These are phyloP conservation scores for Polyplosphaeria fusca DNA, from an alignment of 495 filamentous ascomycete genomes.

Conservation along the genomic window DNA sequence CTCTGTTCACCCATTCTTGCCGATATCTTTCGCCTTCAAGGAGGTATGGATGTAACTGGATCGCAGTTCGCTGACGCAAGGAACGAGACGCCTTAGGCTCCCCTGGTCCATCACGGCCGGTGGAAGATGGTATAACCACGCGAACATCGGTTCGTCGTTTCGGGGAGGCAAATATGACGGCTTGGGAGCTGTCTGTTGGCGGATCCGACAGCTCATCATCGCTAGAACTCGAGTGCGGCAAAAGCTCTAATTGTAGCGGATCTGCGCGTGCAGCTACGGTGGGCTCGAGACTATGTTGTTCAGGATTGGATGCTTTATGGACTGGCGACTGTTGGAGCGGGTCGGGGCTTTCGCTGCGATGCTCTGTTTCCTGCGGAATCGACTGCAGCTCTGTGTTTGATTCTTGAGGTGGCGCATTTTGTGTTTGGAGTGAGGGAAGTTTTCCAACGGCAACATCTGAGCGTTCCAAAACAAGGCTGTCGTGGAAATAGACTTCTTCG, in stretches of 20 bases:
- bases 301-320: not conserved
- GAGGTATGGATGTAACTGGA: constrained; percentile 43
- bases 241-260: constrained; percentile 1
- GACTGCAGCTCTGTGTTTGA: too few relatives aligned
- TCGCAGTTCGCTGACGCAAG: constrained; percentile 36
- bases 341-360: constrained; percentile 17
- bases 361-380: too few relatives aligned
- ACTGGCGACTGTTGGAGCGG: constrained; percentile 2
- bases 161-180: constrained; percentile 8
- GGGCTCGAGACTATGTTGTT: not conserved
- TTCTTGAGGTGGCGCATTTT: too few relatives aligned
- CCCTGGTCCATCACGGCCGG: not conserved
- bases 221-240: constrained; percentile 4
- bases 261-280: not conserved
- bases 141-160: constrained; percentile 2
- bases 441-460: too few relatives aligned
- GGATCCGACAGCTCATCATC: constrained; percentile 12
- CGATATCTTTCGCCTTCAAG: constrained; percentile 39
- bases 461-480: too few relatives aligned
- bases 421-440: too few relatives aligned
- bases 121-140: constrained; percentile 15
- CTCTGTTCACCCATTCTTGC: constrained; percentile 33
- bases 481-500: not conserved
- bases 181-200: not conserved
- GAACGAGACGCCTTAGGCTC: constrained; percentile 12